Conservation (phyloP, 148 eudicot genomes). For the Cornus kousa region DNA sequence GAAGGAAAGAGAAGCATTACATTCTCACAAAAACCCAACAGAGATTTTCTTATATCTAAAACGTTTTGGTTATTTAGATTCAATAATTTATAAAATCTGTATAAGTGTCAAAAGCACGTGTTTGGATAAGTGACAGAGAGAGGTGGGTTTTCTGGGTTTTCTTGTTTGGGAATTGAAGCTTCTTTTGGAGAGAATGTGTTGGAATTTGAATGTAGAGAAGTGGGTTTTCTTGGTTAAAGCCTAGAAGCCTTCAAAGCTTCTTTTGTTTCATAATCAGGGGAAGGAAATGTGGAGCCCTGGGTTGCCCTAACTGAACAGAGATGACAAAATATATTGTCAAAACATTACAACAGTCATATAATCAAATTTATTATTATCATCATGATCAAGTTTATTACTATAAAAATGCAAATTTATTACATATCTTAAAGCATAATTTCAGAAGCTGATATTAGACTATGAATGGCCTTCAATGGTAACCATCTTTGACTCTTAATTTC, state of each 20-base stretch:
- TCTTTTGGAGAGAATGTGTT: constrained; percentile 31
- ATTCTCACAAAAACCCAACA: too few species aligned
- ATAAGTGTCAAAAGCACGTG: too few species aligned
- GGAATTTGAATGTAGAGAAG: constrained; percentile 36
- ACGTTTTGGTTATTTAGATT: too few species aligned
- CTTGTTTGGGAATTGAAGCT: constrained; percentile 9
- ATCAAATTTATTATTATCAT: background rate
- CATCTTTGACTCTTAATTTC: background rate
- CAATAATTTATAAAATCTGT: too few species aligned
- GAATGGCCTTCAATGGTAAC: background rate
- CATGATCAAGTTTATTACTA: too few species aligned
- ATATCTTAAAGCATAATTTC: background rate
- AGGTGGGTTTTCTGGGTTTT: too few species aligned
- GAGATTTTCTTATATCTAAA: too few species aligned
- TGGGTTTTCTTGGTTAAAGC: background rate
- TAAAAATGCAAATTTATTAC: background rate
- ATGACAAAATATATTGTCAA: background rate
- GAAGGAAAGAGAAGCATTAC: too few species aligned
- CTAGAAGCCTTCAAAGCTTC: constrained; percentile 13
- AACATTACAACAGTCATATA: background rate
- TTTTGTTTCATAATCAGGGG: constrained; percentile 4
- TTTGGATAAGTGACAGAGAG: too few species aligned
- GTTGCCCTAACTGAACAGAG: background rate
- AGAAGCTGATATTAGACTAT: background rate
- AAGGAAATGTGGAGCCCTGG: background rate